Evolutionary conservation across 345 rosid genomes (phyloP), one percentile per base, ranked within the genome.

Genomic region (Pistacia atlantica): DNA sequence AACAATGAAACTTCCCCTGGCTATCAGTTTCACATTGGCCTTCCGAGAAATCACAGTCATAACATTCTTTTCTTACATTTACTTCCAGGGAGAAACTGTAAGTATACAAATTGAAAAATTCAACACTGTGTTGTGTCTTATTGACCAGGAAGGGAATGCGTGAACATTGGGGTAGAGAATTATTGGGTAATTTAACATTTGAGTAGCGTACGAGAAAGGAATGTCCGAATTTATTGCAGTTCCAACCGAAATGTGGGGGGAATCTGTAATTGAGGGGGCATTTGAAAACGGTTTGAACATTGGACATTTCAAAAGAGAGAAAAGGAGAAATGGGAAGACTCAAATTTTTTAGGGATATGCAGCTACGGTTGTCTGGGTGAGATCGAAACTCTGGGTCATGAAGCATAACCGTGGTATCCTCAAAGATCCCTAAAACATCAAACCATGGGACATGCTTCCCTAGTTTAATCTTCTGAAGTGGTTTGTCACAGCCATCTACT

Each of bases 401-500:
- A 55, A 83, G 75, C 31, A n/a, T 51, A 52, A 84, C 65, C 12
- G 78, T 69, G 55, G 65, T 2, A 46, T 79, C 86, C 73, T 83
- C 77, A 64, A 83, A 73, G 72, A 90, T 79, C 66, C 17, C 52
- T 0, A 5, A 11, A 37, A 88, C 25, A 57, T 13, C 1, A 17
- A 78, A 88, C 84, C 78, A 75, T 25, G 9, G 1, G 45, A 75
- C 86, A 2, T 48, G 48, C 35, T 48, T 62, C 61, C 4, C 80
- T 52, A 90, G 72, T 67, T 83, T 86, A 49, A 87, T 78, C 75
- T 51, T 79, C 58, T 69, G n/a, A n/a, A n/a, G n/a, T n/a, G n/a
- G n/a, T n/a, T n/a, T n/a, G n/a, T n/a, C n/a, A n/a, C n/a, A n/a
- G n/a, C n/a, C 70, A 0, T 81, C 74, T 38, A 85, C 61, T 56